A percentile compares a stretch with the other conserved stretches of the same genome.
These are phyloP conservation scores for Lasiosphaeriaceae sp. DNA, from an alignment of 495 filamentous ascomycete species.

Conservation along the genomic window DNA sequence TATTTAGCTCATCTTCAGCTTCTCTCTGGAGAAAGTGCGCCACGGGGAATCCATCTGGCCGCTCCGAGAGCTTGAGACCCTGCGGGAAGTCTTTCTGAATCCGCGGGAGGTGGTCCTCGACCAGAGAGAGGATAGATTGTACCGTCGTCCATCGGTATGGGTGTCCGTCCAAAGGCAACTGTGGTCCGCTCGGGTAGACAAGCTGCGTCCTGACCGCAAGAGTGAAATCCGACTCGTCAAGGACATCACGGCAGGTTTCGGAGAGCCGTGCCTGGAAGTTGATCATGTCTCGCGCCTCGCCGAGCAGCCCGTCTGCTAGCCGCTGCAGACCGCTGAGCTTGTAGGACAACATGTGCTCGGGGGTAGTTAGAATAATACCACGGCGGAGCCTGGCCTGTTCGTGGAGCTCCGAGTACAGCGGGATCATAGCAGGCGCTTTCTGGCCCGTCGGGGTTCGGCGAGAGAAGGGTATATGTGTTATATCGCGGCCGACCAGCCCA, in stretches of 20 bases:
- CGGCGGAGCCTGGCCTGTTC: not conserved
- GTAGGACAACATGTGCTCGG: conserved; percentile 52
- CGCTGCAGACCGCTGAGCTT: conserved; percentile 46
- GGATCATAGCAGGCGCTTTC: conserved; percentile 29
- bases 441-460: conserved; percentile 34
- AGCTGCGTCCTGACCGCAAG: conserved; percentile 45
- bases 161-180: conserved; percentile 46
- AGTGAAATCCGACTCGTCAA: conserved; percentile 56
- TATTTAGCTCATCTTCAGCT: not conserved
- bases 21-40: not conserved
- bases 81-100: not conserved
- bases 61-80: not conserved
- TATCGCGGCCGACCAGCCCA: conserved; percentile 41
- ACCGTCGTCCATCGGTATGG: conserved; percentile 41
- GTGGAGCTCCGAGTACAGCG: conserved; percentile 32
- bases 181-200: conserved; percentile 46
- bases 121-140: conserved; percentile 1
- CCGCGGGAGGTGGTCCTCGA: not conserved
- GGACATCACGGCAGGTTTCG: conserved; percentile 42
- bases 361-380: conserved; percentile 43
- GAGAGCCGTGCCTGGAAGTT: conserved; percentile 46
- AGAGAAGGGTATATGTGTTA: conserved; percentile 50
- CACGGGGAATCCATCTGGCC: not conserved
- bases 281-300: conserved; percentile 40
- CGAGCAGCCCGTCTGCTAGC: conserved; percentile 35